Evolutionary conservation across 1,284 basidiomycete genomes (phyloP).

Genomic region (Cryptococcus amylolentus): DNA sequence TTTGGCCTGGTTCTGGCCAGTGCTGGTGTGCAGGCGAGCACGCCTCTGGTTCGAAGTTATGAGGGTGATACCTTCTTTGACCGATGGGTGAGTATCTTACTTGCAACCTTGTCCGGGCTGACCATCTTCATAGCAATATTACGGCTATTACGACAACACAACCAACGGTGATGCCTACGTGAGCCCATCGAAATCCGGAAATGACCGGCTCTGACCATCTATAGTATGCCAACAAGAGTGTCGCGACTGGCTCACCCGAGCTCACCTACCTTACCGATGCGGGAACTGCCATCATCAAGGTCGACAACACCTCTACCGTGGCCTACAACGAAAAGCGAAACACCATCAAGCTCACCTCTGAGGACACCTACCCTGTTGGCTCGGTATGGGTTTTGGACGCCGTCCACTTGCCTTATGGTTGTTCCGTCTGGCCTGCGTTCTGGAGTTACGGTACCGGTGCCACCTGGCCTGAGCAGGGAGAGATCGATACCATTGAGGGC

Average conservation of each 20-base stretch:
- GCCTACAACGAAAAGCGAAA: slow-evolving; percentile 64
- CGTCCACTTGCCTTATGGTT: slow-evolving; percentile 60
- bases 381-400: slow-evolving; percentile 65
- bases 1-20: slow-evolving; percentile 5
- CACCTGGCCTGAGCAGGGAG: slow-evolving; percentile 66
- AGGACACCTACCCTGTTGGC: slow-evolving; percentile 60
- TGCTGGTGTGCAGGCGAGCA: slow-evolving; percentile 4
- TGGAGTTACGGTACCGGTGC: slow-evolving; percentile 24
- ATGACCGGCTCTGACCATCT: background rate
- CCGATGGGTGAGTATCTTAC: slow-evolving; percentile 14
- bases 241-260: slow-evolving; percentile 52
- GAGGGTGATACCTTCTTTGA: slow-evolving; percentile 21
- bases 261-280: slow-evolving; percentile 64
- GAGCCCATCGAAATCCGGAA: background rate
- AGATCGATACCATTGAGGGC: slow-evolving; percentile 78
- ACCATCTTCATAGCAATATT: slow-evolving; percentile 9
- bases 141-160: slow-evolving; percentile 14
- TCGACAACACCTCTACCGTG: slow-evolving; percentile 38
- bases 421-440: slow-evolving; percentile 36
- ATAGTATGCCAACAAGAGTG: slow-evolving; percentile 56
- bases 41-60: slow-evolving; percentile 14
- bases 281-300: slow-evolving; percentile 62
- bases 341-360: slow-evolving; percentile 62
- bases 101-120: background rate
- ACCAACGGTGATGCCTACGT: slow-evolving; percentile 20